These are phyloP conservation scores for Lycium barbarum DNA, from an alignment of 257 asterid species.

Conservation along the genomic window DNA sequence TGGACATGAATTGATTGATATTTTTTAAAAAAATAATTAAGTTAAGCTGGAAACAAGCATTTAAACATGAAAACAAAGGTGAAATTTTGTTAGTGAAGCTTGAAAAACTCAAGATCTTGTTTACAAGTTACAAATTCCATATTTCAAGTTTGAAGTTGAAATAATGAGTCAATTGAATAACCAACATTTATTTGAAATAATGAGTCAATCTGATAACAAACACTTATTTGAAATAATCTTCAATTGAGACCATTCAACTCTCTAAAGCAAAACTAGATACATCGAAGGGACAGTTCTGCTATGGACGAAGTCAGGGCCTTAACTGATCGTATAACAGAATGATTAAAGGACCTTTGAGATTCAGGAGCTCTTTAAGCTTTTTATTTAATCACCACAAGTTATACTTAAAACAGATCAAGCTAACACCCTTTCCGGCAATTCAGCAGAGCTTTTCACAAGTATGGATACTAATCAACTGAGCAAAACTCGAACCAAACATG, in stretches of 20 bases:
- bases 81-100: not conserved
- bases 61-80: not conserved
- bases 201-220: not conserved
- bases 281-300: not conserved
- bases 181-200: not conserved
- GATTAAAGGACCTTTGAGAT: not conserved
- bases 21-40: not conserved
- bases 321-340: not conserved
- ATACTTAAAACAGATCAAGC: not conserved
- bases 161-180: not conserved
- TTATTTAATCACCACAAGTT: not conserved
- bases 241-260: conserved; percentile 5
- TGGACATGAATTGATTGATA: not conserved
- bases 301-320: not conserved
- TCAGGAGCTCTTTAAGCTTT: not conserved
- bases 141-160: not conserved
- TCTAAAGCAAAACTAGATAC: not conserved
- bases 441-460: not conserved
- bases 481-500: not conserved
- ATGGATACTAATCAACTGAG: not conserved
- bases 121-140: not conserved
- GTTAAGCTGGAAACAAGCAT: not conserved
- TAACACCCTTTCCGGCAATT: conserved; percentile 3
- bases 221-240: not conserved
- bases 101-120: not conserved